Conservation (phyloP, 345 rosid species). For the Cardiospermum halicacabum region DNA sequence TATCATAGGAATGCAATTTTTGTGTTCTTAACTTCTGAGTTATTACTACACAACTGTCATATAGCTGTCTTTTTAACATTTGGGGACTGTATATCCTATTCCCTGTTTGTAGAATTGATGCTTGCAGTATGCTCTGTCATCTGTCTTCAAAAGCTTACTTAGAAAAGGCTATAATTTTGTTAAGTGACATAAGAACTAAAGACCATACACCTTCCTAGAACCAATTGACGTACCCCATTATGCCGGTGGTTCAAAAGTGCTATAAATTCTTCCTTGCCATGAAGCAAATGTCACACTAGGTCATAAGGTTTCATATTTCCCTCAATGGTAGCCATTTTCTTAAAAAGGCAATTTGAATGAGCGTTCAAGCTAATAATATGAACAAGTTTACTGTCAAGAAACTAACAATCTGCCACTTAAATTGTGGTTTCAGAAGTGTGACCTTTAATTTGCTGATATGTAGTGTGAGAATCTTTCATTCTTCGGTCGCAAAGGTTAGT, state of each 20-base stretch:
- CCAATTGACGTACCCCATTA: background rate
- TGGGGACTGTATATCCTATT: background rate
- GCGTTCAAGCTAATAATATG: background rate
- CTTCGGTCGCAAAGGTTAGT: background rate
- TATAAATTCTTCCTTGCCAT: background rate
- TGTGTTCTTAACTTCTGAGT: background rate
- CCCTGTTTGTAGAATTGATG: background rate
- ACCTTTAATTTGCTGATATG: background rate
- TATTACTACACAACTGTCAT: no score
- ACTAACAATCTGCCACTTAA: background rate
- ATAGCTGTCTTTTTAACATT: background rate
- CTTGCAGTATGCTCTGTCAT: background rate
- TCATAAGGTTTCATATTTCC: background rate
- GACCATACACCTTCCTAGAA: background rate
- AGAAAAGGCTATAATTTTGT: background rate
- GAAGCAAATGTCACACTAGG: background rate
- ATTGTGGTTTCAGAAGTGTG: background rate
- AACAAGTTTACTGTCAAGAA: background rate
- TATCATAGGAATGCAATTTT: background rate
- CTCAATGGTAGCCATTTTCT: no score
- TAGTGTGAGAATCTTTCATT: background rate
- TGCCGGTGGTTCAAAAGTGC: background rate
- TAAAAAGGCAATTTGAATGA: background rate
- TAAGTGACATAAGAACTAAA: background rate
- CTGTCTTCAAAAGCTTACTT: background rate